phyloP scores from a whole-genome alignment of 805 yeast genomes.

The Pichia nanzhaoensis region DNA sequence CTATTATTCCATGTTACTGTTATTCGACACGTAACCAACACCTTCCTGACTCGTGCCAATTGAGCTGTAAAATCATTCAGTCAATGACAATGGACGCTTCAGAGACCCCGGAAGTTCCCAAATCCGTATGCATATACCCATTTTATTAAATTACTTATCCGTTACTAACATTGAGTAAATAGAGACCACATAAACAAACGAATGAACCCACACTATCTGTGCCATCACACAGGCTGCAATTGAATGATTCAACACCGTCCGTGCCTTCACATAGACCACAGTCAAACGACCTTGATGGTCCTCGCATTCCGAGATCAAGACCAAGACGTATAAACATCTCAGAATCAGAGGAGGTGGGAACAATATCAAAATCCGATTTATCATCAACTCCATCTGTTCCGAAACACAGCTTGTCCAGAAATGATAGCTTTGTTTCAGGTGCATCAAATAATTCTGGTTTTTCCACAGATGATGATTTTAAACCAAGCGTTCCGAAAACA shows the following conservation, averaged over 20 bases:
- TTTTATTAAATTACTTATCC: neutral
- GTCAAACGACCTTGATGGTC: neutral
- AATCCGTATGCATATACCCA: constrained; percentile 16
- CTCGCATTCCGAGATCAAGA: constrained; percentile 4
- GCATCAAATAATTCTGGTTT: too few relatives aligned
- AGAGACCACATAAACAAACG: constrained; percentile 6
- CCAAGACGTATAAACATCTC: neutral
- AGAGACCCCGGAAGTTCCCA: constrained; percentile 18
- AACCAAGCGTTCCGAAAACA: constrained; percentile 15
- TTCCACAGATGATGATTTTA: neutral
- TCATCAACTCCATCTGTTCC: neutral
- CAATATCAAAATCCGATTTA: neutral
- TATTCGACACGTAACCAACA: neutral
- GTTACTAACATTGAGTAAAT: neutral
- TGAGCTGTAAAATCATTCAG: neutral
- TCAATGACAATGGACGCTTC: neutral
- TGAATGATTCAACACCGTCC: neutral
- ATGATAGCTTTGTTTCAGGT: neutral
- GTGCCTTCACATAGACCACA: constrained; percentile 5
- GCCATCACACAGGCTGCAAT: neutral
- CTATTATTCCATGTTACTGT: neutral
- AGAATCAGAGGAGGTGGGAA: neutral
- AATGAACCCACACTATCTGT: neutral
- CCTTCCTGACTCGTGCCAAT: constrained; percentile 2
- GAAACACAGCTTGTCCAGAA: neutral